These are phyloP conservation scores for Bullera alba DNA, from an alignment of 768 basidiomycete species.

Conservation along the genomic window DNA sequence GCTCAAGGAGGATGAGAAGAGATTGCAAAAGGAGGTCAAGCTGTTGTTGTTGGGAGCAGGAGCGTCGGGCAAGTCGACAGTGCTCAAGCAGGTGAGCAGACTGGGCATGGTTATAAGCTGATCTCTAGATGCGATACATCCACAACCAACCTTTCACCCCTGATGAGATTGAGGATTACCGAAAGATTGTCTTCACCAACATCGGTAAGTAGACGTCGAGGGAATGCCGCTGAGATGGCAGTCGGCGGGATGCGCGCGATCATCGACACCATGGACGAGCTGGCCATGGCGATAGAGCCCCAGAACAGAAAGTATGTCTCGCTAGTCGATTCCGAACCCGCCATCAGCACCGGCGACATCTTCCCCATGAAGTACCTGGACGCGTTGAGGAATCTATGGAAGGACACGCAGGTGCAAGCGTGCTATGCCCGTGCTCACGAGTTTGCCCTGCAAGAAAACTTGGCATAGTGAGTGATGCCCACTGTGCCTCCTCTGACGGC, in stretches of 20 bases:
- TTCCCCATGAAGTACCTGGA: slow-evolving; percentile 66
- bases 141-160: slow-evolving; percentile 75
- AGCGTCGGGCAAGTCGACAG: slow-evolving; percentile 86
- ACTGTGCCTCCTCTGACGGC: neutral
- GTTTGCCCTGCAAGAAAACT: slow-evolving; percentile 80
- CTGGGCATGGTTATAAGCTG: neutral
- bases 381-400: slow-evolving; percentile 67
- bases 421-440: slow-evolving; percentile 82
- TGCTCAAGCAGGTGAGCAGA: slow-evolving; percentile 40
- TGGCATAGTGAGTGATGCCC: slow-evolving; percentile 48
- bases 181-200: slow-evolving; percentile 85
- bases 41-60: slow-evolving; percentile 86
- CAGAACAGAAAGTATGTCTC: slow-evolving; percentile 57
- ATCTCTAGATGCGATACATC: slow-evolving; percentile 92
- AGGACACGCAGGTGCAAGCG: slow-evolving; percentile 63
- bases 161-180: slow-evolving; percentile 74
- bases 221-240: too few relatives aligned
- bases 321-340: slow-evolving; percentile 60
- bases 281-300: slow-evolving; percentile 66
- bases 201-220: too few relatives aligned
- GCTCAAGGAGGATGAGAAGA: slow-evolving; percentile 58
- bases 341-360: slow-evolving; percentile 70
- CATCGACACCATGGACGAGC: slow-evolving; percentile 81
- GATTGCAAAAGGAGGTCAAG: slow-evolving; percentile 56
- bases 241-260: slow-evolving; percentile 75